These are phyloP conservation scores for Cytospora piceicola DNA, from an alignment of 2,329 filamentous ascomycete species.

Conservation along the genomic window DNA sequence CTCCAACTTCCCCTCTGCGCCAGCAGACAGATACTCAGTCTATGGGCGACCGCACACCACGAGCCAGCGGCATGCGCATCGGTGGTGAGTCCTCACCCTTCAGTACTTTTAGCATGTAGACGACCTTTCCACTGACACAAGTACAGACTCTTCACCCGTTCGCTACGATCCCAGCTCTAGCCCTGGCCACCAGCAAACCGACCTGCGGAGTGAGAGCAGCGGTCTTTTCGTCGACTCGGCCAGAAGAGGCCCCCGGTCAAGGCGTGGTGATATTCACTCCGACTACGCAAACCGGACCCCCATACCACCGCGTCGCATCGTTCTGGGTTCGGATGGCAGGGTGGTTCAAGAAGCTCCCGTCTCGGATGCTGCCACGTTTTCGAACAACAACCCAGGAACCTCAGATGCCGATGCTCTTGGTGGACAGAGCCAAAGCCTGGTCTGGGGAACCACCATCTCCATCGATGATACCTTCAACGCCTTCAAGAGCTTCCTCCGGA, in stretches of 20 bases:
- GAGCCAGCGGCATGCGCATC: conserved; percentile 63
- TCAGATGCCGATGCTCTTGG: conserved; percentile 90
- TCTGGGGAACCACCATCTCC: conserved; percentile 98
- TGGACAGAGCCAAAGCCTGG: conserved; percentile 78
- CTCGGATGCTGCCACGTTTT: conserved; percentile 65
- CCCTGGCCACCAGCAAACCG: conserved; percentile 72
- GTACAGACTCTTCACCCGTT: conserved; percentile 85
- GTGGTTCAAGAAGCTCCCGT: conserved; percentile 58
- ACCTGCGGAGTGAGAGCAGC: conserved; percentile 81
- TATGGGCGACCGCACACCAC: conserved; percentile 69
- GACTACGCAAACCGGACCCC: conserved; percentile 67
- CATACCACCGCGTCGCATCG: conserved; percentile 56
- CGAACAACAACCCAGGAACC: conserved; percentile 75
- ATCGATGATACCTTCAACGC: conserved; percentile 84
- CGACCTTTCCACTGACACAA: conserved; percentile 6
- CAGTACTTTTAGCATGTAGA: not conserved
- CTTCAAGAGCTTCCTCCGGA: conserved; percentile 90
- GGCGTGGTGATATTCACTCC: conserved; percentile 84
- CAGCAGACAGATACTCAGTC: conserved; percentile 63
- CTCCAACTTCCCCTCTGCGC: conserved; percentile 63
- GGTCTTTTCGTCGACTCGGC: conserved; percentile 77
- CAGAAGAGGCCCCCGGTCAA: conserved; percentile 47
- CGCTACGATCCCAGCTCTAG: conserved; percentile 90
- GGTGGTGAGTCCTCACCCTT: conserved; percentile 59
- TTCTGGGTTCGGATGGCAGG: conserved; percentile 62